Base-by-base conservation (phyloP, 768 basidiomycete species). In the Tulasnella sp. region DNA sequence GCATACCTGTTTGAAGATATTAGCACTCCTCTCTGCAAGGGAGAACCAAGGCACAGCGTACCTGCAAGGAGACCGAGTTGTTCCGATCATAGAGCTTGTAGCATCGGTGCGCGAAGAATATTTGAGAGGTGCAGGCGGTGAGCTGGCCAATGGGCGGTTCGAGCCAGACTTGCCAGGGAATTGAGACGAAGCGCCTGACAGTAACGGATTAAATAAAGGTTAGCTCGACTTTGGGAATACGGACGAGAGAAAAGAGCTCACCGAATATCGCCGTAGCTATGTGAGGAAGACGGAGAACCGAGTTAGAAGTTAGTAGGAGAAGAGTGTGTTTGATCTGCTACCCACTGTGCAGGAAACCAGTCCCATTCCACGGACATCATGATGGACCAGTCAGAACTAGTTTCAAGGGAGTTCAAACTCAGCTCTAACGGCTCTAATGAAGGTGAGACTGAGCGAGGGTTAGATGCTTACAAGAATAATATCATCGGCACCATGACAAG, bases 51-150 rank as follows among this genome's bases (percentile, higher is more conserved):
- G n/a, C n/a, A n/a, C 52, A 59, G 52, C 11, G 29, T 59, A 11
- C 52, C 26, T 1, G 26, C 52, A 11, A n/a, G n/a, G 22, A 34
- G 34, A 69, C 39, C 5, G n/a, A 44, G 1, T 4, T 59, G 52
- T 69, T 69, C 7, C 44, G 39, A 35, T 44, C 44, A 22, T 35
- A 36, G 26, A 69, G 67, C 29, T 34, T 41, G 44, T 19, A 69
- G 26, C 67, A 69, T 22, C 67, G 67, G 26, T 69, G 40, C 40
- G 44, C 67, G 22, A 69, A 69, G 26, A 69, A 69, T 11, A 47
- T n/a, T 44, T 69, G 40, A 26, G 67, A 35, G 4, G 19, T n/a
- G 26, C 40, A 69, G n/a, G 35, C 39, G 32, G 44, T 41, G 39
- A 69, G 39, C 26, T 42, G 44, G 40, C 35, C 67, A n/a, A 47